phyloP scores from a whole-genome alignment of 495 filamentous ascomycete species.

The Penicillium macrosclerotiorum region DNA sequence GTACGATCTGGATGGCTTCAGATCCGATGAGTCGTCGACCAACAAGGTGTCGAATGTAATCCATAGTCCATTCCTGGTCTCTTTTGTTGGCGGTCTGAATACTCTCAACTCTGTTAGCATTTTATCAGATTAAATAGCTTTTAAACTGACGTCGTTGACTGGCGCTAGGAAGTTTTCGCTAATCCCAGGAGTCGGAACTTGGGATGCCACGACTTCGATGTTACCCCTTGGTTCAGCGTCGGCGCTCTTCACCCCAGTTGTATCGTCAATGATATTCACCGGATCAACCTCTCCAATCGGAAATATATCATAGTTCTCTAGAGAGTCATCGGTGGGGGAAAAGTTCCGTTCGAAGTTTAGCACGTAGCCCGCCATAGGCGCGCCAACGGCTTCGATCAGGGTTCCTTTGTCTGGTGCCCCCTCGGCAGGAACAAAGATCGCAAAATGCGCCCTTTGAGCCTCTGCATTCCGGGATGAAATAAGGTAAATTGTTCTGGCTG shows the following conservation, averaged over 20 bases:
- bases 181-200: conserved; percentile 28
- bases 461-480: conserved; percentile 20
- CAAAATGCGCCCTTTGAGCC: conserved; percentile 31
- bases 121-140: neutral
- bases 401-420: conserved; percentile 15
- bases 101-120: neutral
- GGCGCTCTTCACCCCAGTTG: neutral
- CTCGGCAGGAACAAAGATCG: conserved; percentile 31
- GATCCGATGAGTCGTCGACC: conserved; percentile 19
- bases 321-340: conserved; percentile 6
- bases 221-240: conserved; percentile 23
- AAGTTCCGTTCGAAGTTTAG: conserved; percentile 34
- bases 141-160: conserved; percentile 30
- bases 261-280: conserved; percentile 21
- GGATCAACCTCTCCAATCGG: conserved; percentile 25
- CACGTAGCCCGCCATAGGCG: conserved; percentile 30
- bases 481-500: conserved; percentile 22
- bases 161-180: conserved; percentile 36
- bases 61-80: conserved; percentile 41
- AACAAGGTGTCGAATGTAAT: conserved; percentile 31
- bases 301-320: conserved; percentile 10
- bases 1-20: conserved; percentile 28
- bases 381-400: conserved; percentile 33
- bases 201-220: conserved; percentile 29
- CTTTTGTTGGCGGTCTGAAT: conserved; percentile 29